Evolutionary conservation across 371 early-diverging fungal species (phyloP), one percentile per base, ranked within the genome.

Genomic region (Mucor saturninus): DNA sequence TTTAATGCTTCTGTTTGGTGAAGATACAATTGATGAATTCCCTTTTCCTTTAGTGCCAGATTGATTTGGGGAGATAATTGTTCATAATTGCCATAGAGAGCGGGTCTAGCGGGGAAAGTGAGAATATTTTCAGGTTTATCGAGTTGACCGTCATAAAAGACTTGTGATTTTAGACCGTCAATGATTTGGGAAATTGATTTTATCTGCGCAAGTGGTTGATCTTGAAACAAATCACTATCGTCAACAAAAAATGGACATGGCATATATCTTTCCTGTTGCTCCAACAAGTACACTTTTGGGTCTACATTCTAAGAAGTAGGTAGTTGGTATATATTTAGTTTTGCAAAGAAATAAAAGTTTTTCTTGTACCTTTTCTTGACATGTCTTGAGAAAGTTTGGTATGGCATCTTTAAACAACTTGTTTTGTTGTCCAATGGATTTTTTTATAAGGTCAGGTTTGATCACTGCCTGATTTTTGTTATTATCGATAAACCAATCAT

Each of bases 1-100:
- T 80, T 68, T 3, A 93, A 77, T 0, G 92, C 90, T 45, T 84
- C 69, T 0, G 88, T 76, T 64, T 93, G 94, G 74, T 93, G 94
- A 5, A 74, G 40, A 60, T 91, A 93, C 0, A 92, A 73, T 11
- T 70, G 54, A 1, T 40, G 21, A 6, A 92, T 82, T 26, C 77
- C 74, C 0, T 63, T 58, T 21, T 65, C 48, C 0, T 42, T 26
- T 9, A 89, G 40, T 0, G 80, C 81, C 0, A 32, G 21, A 11
- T 31, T 42, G 7, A 82, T 65, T 21, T 68, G 65, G 1, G n/a
- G 0, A 5, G 59, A 56, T 10, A 55, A 21, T 21, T 21, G 11
- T 35, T 58, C 21, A 5, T 58, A 14, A 56, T 51, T 59, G 63
- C 68, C 75, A 56, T 67, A 81, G 0, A 45, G 15, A 2, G 75